A percentile compares a stretch with the other conserved stretches of the same genome.
Evolutionary conservation across 495 filamentous ascomycete genomes (phyloP).

Genomic region (Tricharina praecox): DNA sequence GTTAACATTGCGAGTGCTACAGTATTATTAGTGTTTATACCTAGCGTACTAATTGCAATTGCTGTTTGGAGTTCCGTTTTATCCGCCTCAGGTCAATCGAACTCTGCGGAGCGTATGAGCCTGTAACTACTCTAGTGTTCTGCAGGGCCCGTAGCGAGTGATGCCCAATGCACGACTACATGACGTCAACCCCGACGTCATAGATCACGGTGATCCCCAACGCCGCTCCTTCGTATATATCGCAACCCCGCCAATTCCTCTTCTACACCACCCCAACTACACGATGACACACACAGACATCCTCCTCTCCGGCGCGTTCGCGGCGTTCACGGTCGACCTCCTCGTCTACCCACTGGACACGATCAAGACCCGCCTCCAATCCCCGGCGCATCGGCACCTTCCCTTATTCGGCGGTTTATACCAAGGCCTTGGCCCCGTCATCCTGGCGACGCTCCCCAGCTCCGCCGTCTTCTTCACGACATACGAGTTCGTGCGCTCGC

Average conservation of each 20-base stretch:
- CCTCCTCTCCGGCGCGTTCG: conserved; percentile 45
- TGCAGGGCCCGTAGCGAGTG: no score
- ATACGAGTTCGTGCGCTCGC: conserved; percentile 59
- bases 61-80: no score
- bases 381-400: conserved; percentile 28
- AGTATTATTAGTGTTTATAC: no score
- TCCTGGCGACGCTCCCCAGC: conserved; percentile 73
- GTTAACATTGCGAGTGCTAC: no score
- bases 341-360: conserved; percentile 73
- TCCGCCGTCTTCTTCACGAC: conserved; percentile 81
- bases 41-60: no score
- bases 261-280: background rate
- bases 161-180: no score
- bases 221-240: no score
- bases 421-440: conserved; percentile 74
- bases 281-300: conserved; percentile 5
- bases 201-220: no score
- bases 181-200: no score
- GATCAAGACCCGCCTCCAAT: conserved; percentile 71
- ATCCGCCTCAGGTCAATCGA: no score
- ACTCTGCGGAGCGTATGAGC: no score
- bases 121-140: no score
- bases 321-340: conserved; percentile 64
- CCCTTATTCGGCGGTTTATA: conserved; percentile 56
- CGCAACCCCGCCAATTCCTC: background rate